A percentile compares a stretch with the other conserved stretches of the same genome.
These are phyloP conservation scores for Colletotrichum sp. DNA, from an alignment of 2,329 filamentous ascomycete genomes.

Conservation along the genomic window DNA sequence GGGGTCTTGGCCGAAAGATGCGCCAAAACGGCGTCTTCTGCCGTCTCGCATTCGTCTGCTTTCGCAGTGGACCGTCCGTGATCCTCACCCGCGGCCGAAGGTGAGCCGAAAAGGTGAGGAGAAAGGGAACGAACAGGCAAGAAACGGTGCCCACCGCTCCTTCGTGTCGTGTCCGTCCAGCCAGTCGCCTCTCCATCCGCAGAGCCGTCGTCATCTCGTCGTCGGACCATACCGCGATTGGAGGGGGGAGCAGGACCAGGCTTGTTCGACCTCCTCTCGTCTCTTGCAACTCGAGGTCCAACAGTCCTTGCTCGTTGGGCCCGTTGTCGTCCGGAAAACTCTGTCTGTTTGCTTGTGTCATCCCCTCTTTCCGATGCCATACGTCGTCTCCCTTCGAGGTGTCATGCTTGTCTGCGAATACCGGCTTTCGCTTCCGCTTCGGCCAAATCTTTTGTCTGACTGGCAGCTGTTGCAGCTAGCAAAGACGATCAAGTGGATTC, in stretches of 20 bases:
- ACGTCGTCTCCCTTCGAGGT: not conserved
- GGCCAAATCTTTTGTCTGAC: not conserved
- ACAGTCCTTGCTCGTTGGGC: not conserved
- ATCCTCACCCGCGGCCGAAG: not conserved
- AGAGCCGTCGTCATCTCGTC: constrained; percentile 1
- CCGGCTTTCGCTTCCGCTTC: not conserved
- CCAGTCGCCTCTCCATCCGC: not conserved
- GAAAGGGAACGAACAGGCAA: not conserved
- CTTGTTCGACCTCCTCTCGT: not conserved
- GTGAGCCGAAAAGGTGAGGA: not conserved
- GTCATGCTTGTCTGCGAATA: not conserved
- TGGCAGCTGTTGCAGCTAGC: not conserved
- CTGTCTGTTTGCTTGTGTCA: not conserved
- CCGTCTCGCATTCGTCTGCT: not conserved
- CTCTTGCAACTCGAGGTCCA: not conserved
- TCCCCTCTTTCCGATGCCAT: not conserved
- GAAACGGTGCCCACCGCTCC: not conserved
- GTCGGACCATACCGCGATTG: not conserved
- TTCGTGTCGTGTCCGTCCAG: not conserved
- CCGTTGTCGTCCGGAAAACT: constrained; percentile 10
- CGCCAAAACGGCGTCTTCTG: not conserved
- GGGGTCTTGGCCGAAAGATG: not conserved
- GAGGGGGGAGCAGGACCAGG: not conserved
- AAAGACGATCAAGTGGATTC: not conserved
- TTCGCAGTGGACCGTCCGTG: not conserved